Evolutionary conservation across 805 yeast genomes (phyloP), one percentile per base, ranked within the genome.

Genomic region (Pichia exigua): DNA sequence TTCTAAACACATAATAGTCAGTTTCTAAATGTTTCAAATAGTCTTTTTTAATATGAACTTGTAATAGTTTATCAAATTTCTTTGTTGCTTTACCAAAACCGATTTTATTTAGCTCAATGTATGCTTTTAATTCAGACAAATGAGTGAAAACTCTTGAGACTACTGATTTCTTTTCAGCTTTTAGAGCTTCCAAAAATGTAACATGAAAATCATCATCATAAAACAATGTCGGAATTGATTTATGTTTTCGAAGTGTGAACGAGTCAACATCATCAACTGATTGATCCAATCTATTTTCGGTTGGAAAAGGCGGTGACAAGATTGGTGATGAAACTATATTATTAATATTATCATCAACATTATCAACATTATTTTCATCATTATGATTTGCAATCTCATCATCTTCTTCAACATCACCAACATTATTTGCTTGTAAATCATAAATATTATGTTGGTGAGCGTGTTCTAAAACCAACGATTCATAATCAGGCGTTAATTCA

Each of bases 11-110:
- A 44, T 77, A 73, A 0, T 86, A 73, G 48, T 74, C 68, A n/a
- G 62, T 55, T 5, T 40, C 72, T 30, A 84, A 67, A 45, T 69
- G 66, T 17, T 69, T 61, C 61, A 87, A 68, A 62, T 87, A 89
- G 27, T 71, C 73, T n/a, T 70, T 70, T 59, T 82, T 83, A 41
- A 86, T 70, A 27, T 77, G 65, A 40, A 86, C 79, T 53, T 78
- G 77, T 57, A 88, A 71, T 12, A 87, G 82, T 65, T 92, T 92
- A 69, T 94, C 97, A 65, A 88, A 94, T 68, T 92, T 92, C 66
- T 92, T 92, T 58, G 90, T 75, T 42, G 92, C 91, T 68, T 92
- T 92, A 48, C 87, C 78, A 66, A 92, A 87, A 2, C 97, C 98
- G 24, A 95, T 87, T 57, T 76, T 78, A 73, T 92, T 92, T 57